These are phyloP conservation scores for Podospora pseudocomata DNA, from an alignment of 495 filamentous ascomycete genomes.

Conservation along the genomic window DNA sequence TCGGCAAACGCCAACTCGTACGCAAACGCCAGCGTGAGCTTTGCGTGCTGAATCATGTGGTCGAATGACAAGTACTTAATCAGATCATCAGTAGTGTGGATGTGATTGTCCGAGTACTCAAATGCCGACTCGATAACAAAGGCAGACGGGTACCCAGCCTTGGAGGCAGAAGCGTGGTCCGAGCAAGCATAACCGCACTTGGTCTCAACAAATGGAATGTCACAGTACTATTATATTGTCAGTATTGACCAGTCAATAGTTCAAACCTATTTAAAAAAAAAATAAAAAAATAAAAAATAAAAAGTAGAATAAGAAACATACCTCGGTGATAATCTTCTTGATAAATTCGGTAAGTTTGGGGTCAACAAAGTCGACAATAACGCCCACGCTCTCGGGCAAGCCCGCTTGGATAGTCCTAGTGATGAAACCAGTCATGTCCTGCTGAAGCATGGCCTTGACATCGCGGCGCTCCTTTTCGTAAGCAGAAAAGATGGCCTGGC, in stretches of 20 bases:
- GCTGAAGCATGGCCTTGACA: conserved; percentile 96
- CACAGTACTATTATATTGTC: conserved; percentile 61
- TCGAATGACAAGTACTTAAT: conserved; percentile 89
- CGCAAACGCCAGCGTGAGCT: conserved; percentile 81
- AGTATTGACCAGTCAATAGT: background rate
- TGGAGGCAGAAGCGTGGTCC: conserved; percentile 93
- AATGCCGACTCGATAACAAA: conserved; percentile 95
- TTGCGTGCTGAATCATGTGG: conserved; percentile 97
- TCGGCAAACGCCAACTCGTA: conserved; percentile 81
- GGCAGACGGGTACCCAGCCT: conserved; percentile 90
- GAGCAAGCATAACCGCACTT: conserved; percentile 98
- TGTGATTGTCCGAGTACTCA: conserved; percentile 77
- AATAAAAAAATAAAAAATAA: background rate
- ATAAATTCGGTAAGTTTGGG: conserved; percentile 81
- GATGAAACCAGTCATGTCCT: conserved; percentile 96
- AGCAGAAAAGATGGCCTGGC: conserved; percentile 79
- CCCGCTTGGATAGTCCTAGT: conserved; percentile 80
- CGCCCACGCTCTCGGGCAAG: conserved; percentile 78
- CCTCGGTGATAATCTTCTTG: conserved; percentile 74
- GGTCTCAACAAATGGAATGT: conserved; percentile 83
- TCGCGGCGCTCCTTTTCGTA: conserved; percentile 74
- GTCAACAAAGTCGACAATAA: conserved; percentile 92
- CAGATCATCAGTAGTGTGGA: conserved; percentile 85
- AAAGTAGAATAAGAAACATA: conserved; percentile 27
- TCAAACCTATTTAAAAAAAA: background rate